These are phyloP conservation scores for Aeschynomene evenia DNA, from an alignment of 306 rosid species.

Conservation along the genomic window DNA sequence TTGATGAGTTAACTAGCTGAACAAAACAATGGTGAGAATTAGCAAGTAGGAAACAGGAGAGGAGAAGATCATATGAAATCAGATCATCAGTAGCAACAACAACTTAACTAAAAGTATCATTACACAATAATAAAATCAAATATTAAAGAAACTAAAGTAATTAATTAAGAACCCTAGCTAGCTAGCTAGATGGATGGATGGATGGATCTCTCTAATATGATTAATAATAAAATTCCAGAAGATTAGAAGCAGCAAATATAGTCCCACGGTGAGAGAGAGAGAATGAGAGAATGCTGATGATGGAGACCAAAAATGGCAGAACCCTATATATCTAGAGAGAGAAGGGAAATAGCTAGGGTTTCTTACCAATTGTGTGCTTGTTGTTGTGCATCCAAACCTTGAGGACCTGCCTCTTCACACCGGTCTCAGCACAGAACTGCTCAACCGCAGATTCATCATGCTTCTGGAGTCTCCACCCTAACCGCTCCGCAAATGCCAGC, in stretches of 20 bases:
- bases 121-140: background rate
- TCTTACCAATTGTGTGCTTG: constrained; percentile 85
- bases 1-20: background rate
- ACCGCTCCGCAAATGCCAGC: constrained; percentile 67
- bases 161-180: constrained; percentile 44
- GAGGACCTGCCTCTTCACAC: constrained; percentile 61
- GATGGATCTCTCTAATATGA: no score
- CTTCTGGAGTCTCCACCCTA: constrained; percentile 88
- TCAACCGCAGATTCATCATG: constrained; percentile 76
- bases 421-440: constrained; percentile 54
- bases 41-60: background rate
- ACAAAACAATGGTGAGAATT: constrained; percentile 2
- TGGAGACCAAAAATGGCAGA: constrained; percentile 23
- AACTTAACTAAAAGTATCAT: background rate
- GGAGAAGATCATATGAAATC: no score
- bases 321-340: background rate
- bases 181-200: background rate
- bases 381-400: constrained; percentile 99
- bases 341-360: constrained; percentile 45
- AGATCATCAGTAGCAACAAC: constrained; percentile 2
- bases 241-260: no score
- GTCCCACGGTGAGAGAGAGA: background rate
- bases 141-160: background rate
- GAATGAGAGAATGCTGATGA: no score
- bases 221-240: constrained; percentile 7